A percentile compares a stretch with the other conserved stretches of the same genome.
Conservation (phyloP, 2,329 filamentous ascomycete species). For the Seiridium unicorne region DNA sequence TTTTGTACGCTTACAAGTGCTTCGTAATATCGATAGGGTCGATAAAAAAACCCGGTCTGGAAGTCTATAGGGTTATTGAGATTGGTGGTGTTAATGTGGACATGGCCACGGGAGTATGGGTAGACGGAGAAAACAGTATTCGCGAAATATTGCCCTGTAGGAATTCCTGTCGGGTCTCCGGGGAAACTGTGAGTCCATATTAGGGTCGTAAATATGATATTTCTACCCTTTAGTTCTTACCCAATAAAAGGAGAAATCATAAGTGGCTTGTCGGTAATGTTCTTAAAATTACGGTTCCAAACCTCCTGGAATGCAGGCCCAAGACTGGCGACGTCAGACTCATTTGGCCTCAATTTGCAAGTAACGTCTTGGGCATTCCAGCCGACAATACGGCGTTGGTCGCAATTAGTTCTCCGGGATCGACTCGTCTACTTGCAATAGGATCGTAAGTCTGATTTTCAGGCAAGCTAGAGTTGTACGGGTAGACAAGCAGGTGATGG, state of each 20-base stretch:
- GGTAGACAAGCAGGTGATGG: constrained; percentile 46
- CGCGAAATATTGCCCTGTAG: constrained; percentile 43
- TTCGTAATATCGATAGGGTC: constrained; percentile 49
- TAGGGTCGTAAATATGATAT: neutral
- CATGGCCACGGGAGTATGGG: constrained; percentile 54
- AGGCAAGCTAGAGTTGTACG: constrained; percentile 33
- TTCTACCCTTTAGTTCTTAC: neutral
- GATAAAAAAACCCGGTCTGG: constrained; percentile 50
- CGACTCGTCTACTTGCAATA: constrained; percentile 7
- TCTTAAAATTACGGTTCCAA: constrained; percentile 20
- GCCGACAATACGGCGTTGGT: constrained; percentile 15
- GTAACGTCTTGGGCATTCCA: constrained; percentile 20
- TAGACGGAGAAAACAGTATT: constrained; percentile 53
- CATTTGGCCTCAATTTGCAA: constrained; percentile 21
- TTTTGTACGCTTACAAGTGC: constrained; percentile 61
- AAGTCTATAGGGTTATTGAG: constrained; percentile 47
- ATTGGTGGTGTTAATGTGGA: constrained; percentile 49
- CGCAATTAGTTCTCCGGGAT: constrained; percentile 12
- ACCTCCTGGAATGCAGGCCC: constrained; percentile 19
- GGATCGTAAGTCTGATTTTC: constrained; percentile 17
- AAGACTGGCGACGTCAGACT: constrained; percentile 16
- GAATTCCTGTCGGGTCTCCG: neutral
- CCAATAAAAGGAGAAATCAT: constrained; percentile 8
- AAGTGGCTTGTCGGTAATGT: constrained; percentile 17
- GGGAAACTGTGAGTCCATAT: neutral